Evolutionary conservation across 2,329 filamentous ascomycete genomes (phyloP), one percentile per base, ranked within the genome.

Genomic region (Penicillium sp.): DNA sequence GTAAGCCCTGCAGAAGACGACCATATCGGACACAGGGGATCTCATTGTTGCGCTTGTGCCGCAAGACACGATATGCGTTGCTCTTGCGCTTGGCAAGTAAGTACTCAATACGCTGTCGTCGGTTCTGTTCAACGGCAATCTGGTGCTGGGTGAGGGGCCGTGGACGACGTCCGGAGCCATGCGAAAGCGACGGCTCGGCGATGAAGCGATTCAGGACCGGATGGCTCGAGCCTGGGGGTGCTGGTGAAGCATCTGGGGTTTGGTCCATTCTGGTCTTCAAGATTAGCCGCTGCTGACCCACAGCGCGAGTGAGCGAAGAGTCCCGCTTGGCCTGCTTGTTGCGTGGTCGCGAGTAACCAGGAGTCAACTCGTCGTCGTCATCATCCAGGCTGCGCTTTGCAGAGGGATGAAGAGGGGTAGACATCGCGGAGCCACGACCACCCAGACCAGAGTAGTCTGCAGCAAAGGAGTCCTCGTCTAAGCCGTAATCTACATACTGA

Each of bases 111-210:
- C 80, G 78, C 61, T 81, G 77, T 56, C 78, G 78, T 35, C 80
- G 76, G 59, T 82, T 81, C 55, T 81, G 78, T 61, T 82, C 80
- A 5, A 83, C 76, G 25, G 81, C 81, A 55, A 81, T 73, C 58
- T 83, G 81, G 58, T 83, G 81, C 55, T 82, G 80, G 2, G 81
- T 83, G 43, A 82, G 73, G 10, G 81, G 80, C 19, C 80, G 76
- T 14, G 80, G 78, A 13, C 81, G 79, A 54, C 79, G 77, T 51
- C 73, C 70, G 43, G 71, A 69, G 56, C 65, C 55, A 40, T 73
- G 71, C 22, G 68, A 67, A 53, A 71, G 68, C 33, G 73, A 70
- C 22, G 74, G 68, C 57, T 76, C 74, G 1, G 70, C 68, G 52
- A 74, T 71, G 63, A 77, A 81, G 43, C 79, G 77, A 61, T 76